Evolutionary conservation across 257 asterid genomes (phyloP).

Genomic region (Fraxinus excelsior): DNA sequence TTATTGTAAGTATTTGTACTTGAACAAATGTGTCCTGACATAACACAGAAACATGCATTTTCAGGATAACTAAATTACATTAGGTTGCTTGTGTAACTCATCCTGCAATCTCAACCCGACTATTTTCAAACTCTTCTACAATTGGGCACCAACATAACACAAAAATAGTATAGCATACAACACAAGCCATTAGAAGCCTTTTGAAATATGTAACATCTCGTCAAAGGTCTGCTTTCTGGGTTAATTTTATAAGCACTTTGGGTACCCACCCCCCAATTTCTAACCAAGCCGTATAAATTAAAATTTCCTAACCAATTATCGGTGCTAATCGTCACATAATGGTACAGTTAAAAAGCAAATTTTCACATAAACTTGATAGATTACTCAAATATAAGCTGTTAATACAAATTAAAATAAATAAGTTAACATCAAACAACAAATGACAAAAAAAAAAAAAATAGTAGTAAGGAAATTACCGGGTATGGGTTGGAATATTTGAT

Average conservation of each 20-base stretch:
- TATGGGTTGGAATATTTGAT: conserved; percentile 47
- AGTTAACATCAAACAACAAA: background rate
- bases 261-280: too few species aligned
- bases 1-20: too few species aligned
- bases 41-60: background rate
- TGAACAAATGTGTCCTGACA: too few species aligned
- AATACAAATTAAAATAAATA: background rate
- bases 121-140: background rate
- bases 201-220: background rate
- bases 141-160: too few species aligned
- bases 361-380: background rate
- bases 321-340: background rate
- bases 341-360: background rate
- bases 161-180: background rate
- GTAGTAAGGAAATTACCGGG: conserved; percentile 41
- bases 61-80: background rate
- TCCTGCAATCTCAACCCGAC: background rate
- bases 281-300: too few species aligned
- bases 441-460: conserved; percentile 10
- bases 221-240: background rate
- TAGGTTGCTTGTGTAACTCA: background rate
- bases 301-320: background rate
- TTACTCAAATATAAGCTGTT: background rate
- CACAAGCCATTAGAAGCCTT: background rate
- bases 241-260: too few species aligned